Conservation (phyloP, 345 rosid genomes). For the Brassica carinata region DNA sequence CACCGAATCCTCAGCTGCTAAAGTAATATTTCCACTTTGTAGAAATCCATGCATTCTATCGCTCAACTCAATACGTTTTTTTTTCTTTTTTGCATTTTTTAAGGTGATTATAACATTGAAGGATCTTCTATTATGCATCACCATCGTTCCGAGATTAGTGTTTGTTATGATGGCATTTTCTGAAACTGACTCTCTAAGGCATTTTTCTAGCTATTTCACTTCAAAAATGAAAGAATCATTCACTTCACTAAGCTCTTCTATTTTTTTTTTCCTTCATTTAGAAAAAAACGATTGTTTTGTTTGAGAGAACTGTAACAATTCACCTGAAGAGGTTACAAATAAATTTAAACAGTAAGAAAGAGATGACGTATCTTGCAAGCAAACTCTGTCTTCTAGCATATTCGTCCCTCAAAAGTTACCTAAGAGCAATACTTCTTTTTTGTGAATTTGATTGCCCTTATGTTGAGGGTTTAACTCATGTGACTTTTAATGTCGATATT, state of each 20-base stretch:
- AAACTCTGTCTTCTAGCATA: constrained; percentile 12
- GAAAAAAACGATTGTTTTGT: neutral
- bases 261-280: neutral
- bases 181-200: constrained; percentile 30
- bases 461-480: neutral
- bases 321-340: constrained; percentile 22
- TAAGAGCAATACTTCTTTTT: neutral
- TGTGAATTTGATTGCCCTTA: neutral
- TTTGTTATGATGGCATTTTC: constrained; percentile 33
- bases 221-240: constrained; percentile 14
- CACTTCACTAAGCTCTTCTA: neutral
- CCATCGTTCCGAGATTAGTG: neutral
- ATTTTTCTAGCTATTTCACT: constrained; percentile 8
- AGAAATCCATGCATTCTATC: too few species aligned
- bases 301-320: constrained; percentile 9
- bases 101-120: neutral
- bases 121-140: neutral
- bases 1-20: too few species aligned
- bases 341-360: neutral
- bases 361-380: constrained; percentile 33
- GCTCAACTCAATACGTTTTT: neutral
- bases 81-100: too few species aligned
- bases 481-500: neutral
- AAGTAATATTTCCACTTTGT: too few species aligned
- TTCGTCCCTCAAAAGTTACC: too few species aligned